Percentiles rank a stretch among this genome's conserved stretches.
These are phyloP conservation scores for Coccomyxa subellipsoidea DNA, from an alignment of 163 green algal genomes.

Conservation along the genomic window DNA sequence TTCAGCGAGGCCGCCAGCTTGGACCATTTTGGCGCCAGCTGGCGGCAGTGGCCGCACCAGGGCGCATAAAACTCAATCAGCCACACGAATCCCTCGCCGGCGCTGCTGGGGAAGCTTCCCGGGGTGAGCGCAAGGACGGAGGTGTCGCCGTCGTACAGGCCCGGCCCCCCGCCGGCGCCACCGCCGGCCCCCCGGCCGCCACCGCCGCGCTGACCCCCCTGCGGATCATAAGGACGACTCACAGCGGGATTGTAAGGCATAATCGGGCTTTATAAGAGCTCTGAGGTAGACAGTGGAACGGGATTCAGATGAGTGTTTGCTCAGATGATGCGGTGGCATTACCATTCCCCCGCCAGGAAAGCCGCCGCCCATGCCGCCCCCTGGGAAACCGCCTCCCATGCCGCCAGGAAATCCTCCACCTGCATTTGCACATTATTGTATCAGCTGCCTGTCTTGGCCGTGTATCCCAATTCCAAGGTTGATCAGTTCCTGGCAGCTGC, in stretches of 20 bases:
- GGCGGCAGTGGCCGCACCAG: conserved; percentile 80
- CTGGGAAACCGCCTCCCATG: background rate
- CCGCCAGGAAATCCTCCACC: conserved; percentile 25
- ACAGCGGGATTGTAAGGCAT: too few species aligned
- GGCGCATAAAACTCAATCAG: conserved; percentile 85
- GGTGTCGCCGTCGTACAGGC: conserved; percentile 58
- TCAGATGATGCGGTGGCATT: too few species aligned
- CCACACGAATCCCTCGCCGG: conserved; percentile 57
- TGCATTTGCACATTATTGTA: conserved; percentile 3
- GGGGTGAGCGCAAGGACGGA: conserved; percentile 44
- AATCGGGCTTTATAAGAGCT: too few species aligned
- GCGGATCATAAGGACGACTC: too few species aligned
- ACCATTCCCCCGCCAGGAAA: conserved; percentile 9
- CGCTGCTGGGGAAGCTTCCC: conserved; percentile 49
- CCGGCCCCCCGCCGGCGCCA: conserved; percentile 10
- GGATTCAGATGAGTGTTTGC: too few species aligned
- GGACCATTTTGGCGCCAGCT: conserved; percentile 71
- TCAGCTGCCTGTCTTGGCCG: background rate
- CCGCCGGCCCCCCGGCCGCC: conserved; percentile 12
- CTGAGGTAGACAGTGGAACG: too few species aligned
- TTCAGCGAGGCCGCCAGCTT: conserved; percentile 63
- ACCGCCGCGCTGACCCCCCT: background rate
- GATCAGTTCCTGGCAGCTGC: too few species aligned
- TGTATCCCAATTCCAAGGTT: background rate
- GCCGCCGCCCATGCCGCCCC: background rate